A percentile compares a stretch with the other conserved stretches of the same genome.
These are phyloP conservation scores for Xylariaceae sp. DNA, from an alignment of 2,329 filamentous ascomycete genomes.

Conservation along the genomic window DNA sequence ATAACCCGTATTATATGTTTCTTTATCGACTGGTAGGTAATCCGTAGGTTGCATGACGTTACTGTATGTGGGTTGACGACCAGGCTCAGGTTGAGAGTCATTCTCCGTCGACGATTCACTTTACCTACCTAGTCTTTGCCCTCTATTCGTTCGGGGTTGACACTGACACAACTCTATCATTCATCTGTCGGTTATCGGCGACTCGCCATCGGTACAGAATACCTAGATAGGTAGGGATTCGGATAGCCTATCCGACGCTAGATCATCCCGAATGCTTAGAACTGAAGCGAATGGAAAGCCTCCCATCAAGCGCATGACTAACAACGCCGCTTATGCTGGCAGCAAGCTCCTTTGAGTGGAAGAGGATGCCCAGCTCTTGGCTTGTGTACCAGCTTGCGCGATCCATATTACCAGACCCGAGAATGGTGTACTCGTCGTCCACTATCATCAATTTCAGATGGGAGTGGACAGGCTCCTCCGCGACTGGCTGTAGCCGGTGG, in stretches of 20 bases:
- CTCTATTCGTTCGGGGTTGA: no score
- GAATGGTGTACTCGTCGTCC: conserved; percentile 60
- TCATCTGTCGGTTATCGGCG: neutral
- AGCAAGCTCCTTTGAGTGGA: conserved; percentile 38
- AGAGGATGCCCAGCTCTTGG: conserved; percentile 70
- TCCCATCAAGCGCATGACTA: conserved; percentile 31
- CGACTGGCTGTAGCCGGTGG: conserved; percentile 13
- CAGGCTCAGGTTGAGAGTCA: no score
- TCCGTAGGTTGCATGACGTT: no score
- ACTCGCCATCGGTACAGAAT: neutral
- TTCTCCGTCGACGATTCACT: no score
- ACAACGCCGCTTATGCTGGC: conserved; percentile 30
- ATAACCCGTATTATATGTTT: no score
- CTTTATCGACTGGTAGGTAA: no score
- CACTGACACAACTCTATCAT: no score
- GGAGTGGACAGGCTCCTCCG: conserved; percentile 61
- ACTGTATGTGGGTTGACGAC: no score
- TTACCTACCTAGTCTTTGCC: no score
- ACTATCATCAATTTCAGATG: conserved; percentile 75
- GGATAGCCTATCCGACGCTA: neutral
- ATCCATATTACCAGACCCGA: conserved; percentile 81
- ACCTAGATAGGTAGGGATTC: no score
- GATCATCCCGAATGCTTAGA: neutral
- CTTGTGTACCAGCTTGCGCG: conserved; percentile 82
- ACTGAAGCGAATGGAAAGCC: conserved; percentile 31